Base-by-base conservation (phyloP, 257 asterid genomes). In the Nicotiana benthamiana region DNA sequence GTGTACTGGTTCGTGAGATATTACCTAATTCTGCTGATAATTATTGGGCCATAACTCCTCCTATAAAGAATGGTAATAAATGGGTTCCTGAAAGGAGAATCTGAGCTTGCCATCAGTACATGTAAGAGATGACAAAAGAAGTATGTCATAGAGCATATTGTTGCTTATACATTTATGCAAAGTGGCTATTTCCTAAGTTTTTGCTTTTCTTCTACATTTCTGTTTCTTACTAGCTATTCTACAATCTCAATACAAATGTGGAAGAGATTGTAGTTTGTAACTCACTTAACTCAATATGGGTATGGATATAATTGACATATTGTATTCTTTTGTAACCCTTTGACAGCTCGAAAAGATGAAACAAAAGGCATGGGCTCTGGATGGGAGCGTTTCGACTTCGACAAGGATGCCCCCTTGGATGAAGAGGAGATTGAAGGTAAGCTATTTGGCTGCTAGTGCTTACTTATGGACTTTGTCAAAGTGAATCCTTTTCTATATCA, bases 381-480 rank as follows among this genome's bases (percentile, higher is more conserved):
- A 80, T 95, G 99, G 99, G 99, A 95, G 89, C 89, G 97, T 32
- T 95, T 95, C 68, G 94, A 93, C 85, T 95, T 95, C 64, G 82
- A 93, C 87, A 88, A 88, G 91, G 98, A 95, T 85, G 99, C 99
- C 52, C 94, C 98, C 80, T 92, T 95, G 36, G 99, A 93, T 77
- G 97, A 92, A 67, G 97, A 93, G 85, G 97, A 93, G 86, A 85
- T 93, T 67, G 98, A 95, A 92, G 97, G 99, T 95, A 51, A 78
- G 76, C 75, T 22, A 22, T 61, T 17, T 30, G 75, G 52, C 72
- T 66, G 9, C 18, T 75, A 59, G 67, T 80, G 57, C 57, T 70
- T 70, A 70, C 76, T 18, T 70, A 22, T 70, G 77, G 27, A 40
- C 57, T n/a, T 70, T 6, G 20, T 70, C 77, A 40, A 40, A 40